Conservation (phyloP, 2,329 filamentous ascomycete genomes). For the Bimuria novae-zelandiae region DNA sequence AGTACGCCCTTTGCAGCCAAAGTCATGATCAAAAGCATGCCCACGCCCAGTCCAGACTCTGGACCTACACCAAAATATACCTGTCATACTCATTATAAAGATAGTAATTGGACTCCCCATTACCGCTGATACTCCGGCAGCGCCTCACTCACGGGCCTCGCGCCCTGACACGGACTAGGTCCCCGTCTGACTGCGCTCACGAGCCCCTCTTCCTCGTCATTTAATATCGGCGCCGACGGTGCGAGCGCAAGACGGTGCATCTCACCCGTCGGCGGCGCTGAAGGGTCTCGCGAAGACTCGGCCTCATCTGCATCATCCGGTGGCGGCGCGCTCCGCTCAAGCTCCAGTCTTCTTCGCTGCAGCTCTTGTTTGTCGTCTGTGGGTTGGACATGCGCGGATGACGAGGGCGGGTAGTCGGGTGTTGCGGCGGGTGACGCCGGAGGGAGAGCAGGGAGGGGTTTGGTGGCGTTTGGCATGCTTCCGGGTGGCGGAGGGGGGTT, state of each 20-base stretch:
- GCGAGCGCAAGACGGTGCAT: constrained; percentile 20
- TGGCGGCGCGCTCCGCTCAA: constrained; percentile 49
- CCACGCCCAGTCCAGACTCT: too few species aligned
- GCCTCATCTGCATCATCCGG: constrained; percentile 28
- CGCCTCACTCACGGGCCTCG: constrained; percentile 28
- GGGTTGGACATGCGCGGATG: constrained; percentile 41
- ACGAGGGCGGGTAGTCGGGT: constrained; percentile 33
- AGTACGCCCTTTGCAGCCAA: too few species aligned
- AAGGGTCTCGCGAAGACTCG: constrained; percentile 19
- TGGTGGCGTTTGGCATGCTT: constrained; percentile 17
- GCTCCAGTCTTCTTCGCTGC: constrained; percentile 55
- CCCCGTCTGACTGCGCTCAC: constrained; percentile 33
- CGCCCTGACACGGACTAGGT: constrained; percentile 5
- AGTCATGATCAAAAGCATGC: too few species aligned
- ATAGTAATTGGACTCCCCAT: not conserved
- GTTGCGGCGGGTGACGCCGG: constrained; percentile 19
- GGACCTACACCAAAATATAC: too few species aligned
- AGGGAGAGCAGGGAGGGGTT: constrained; percentile 29
- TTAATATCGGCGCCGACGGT: constrained; percentile 38
- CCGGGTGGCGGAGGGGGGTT: constrained; percentile 15
- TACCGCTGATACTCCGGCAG: constrained; percentile 39
- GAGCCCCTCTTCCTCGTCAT: constrained; percentile 41
- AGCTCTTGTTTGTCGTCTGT: constrained; percentile 81
- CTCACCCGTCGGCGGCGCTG: constrained; percentile 20
- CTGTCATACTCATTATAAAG: not conserved